phyloP scores from a whole-genome alignment of 1,284 basidiomycete genomes.

The Ganoderma lingzhi region DNA sequence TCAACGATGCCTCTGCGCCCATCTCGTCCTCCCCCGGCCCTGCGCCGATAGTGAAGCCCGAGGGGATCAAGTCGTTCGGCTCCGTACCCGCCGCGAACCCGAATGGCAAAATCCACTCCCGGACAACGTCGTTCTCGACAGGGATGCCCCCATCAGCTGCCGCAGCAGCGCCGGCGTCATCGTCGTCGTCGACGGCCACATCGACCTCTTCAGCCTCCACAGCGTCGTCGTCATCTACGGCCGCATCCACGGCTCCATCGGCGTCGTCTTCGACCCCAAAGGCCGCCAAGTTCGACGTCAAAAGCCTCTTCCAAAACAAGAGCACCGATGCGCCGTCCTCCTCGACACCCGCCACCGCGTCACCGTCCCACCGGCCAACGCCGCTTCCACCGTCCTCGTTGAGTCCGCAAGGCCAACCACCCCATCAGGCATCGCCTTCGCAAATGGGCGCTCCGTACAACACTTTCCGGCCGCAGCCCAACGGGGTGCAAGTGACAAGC shows the following conservation, averaged over 20 bases:
- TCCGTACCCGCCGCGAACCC: conserved; percentile 68
- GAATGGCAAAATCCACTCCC: conserved; percentile 57
- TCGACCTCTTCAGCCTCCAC: conserved; percentile 31
- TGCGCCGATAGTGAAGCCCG: conserved; percentile 69
- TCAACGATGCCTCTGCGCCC: conserved; percentile 74
- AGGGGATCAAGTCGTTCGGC: conserved; percentile 84
- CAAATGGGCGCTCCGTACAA: conserved; percentile 54
- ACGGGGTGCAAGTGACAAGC: conserved; percentile 45
- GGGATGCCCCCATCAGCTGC: conserved; percentile 42
- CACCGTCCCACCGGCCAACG: conserved; percentile 53
- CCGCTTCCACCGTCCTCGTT: conserved; percentile 51
- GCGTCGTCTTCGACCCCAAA: conserved; percentile 42
- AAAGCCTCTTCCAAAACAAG: conserved; percentile 73
- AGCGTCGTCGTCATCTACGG: conserved; percentile 14
- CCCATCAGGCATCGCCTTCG: conserved; percentile 51
- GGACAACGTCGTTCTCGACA: conserved; percentile 42
- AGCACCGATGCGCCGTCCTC: conserved; percentile 46
- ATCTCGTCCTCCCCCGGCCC: conserved; percentile 76
- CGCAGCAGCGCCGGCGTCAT: conserved; percentile 40
- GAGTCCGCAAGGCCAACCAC: conserved; percentile 44
- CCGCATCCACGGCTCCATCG: conserved; percentile 46
- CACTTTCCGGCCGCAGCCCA: conserved; percentile 44
- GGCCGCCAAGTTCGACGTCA: conserved; percentile 62
- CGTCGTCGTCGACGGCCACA: conserved; percentile 41
- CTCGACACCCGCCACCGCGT: conserved; percentile 50